These are phyloP conservation scores for Saccharomycopsis lassenensis DNA, from an alignment of 805 yeast genomes.

Conservation along the genomic window DNA sequence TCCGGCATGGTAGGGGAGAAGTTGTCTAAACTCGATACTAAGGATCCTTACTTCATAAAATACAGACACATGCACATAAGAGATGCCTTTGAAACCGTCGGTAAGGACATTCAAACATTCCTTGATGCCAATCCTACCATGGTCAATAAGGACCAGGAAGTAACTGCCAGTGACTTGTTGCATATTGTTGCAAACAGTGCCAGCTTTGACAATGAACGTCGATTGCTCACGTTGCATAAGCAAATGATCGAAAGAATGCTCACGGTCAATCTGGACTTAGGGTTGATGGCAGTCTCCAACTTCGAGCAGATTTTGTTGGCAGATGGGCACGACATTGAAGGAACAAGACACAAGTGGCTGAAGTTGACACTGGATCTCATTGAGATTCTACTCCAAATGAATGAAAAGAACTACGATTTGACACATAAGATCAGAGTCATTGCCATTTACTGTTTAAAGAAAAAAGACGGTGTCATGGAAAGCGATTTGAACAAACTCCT, in stretches of 20 bases:
- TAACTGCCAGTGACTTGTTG: slow-evolving; percentile 58
- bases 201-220: slow-evolving; percentile 59
- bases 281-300: slow-evolving; percentile 64
- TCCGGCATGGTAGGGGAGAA: slow-evolving; percentile 32
- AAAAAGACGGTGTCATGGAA: slow-evolving; percentile 66
- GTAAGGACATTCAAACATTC: slow-evolving; percentile 49
- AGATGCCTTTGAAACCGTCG: slow-evolving; percentile 56
- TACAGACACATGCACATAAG: slow-evolving; percentile 67
- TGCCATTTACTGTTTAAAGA: slow-evolving; percentile 60
- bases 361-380: slow-evolving; percentile 38
- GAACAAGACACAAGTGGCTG: slow-evolving; percentile 7
- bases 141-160: slow-evolving; percentile 55
- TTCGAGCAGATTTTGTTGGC: slow-evolving; percentile 77
- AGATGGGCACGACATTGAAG: slow-evolving; percentile 54
- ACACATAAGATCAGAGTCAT: slow-evolving; percentile 69
- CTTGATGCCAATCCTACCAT: slow-evolving; percentile 64
- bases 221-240: slow-evolving; percentile 48
- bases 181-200: slow-evolving; percentile 58
- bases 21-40: slow-evolving; percentile 40
- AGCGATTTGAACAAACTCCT: slow-evolving; percentile 63
- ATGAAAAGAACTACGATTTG: slow-evolving; percentile 37
- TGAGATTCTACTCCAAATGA: slow-evolving; percentile 26
- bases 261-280: slow-evolving; percentile 42
- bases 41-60: slow-evolving; percentile 46
- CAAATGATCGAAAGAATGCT: slow-evolving; percentile 56